phyloP scores from a whole-genome alignment of 2,329 filamentous ascomycete species.

The Penicillium brasilianum region DNA sequence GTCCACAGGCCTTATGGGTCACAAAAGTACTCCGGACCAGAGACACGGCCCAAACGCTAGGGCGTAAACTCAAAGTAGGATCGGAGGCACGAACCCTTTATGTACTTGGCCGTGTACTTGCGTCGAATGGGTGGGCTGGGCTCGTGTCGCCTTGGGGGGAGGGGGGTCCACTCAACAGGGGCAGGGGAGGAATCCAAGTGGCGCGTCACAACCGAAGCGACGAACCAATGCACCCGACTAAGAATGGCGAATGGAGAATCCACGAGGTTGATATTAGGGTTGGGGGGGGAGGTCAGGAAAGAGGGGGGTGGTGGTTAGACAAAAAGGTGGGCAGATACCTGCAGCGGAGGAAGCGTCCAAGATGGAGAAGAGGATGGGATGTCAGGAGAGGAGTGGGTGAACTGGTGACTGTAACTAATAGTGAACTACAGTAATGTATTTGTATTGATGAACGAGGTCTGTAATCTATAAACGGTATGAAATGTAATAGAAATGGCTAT shows the following conservation, averaged over 20 bases:
- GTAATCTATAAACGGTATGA: not conserved
- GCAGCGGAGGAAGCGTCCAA: not conserved
- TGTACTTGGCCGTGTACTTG: constrained; percentile 7
- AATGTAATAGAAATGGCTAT: too few relatives aligned
- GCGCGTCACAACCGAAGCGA: constrained; percentile 2
- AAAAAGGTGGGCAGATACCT: not conserved
- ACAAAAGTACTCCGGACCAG: constrained; percentile 3
- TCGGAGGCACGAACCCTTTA: constrained; percentile 7
- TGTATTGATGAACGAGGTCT: not conserved
- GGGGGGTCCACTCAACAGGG: not conserved
- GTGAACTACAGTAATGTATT: not conserved
- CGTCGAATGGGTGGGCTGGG: not conserved
- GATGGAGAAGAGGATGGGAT: too few relatives aligned
- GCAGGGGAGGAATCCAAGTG: not conserved
- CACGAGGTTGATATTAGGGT: not conserved
- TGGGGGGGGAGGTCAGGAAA: not conserved
- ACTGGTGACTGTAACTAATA: not conserved
- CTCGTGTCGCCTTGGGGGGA: not conserved
- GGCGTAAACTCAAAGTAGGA: constrained; percentile 12
- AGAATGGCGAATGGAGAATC: not conserved
- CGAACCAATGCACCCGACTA: not conserved
- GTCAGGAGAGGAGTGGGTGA: not conserved
- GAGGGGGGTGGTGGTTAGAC: not conserved
- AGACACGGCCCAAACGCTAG: constrained; percentile 7
- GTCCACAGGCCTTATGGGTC: not conserved